Evolutionary conservation across 2,329 filamentous ascomycete species (phyloP), one percentile per base, ranked within the genome.

Genomic region (Lasiodiplodia citricola): DNA sequence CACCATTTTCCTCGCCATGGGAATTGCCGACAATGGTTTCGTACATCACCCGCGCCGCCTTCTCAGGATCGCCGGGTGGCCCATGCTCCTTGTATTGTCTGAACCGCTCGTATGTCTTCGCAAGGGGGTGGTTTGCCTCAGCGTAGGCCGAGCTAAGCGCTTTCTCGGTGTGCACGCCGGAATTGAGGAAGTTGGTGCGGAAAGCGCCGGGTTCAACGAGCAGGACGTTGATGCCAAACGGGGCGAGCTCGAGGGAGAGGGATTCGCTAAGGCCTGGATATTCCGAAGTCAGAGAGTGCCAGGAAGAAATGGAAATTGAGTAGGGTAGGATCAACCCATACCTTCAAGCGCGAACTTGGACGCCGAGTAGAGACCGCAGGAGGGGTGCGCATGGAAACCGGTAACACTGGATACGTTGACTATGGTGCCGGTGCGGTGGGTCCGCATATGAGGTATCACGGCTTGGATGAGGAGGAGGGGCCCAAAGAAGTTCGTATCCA

Each of bases 31-130:
- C 60, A 71, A 90, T 71, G 16, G 87, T 79, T 71, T 90, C 87
- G 5, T 89, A 81, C 35, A 88, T 79, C 0, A 86, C 81, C 68
- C 77, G 80, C 8, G 80, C 78, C 0, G 84, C 88, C 79, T 88
- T 88, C 21, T 75, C 77, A 3, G 87, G 81, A 73, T 90, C 87
- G 0, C 88, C 88, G 77, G 90, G 87, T n/a, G 52, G 18, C 11
- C 41, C n/a, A 5, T 52, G 6, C n/a, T 28, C 60, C 41, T 28
- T 35, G 41, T 57, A 58, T 0, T 28, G 8, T 10, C 14, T 31
- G 23, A 66, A 13, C 16, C 51, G 50, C 7, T 28, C 31, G 6
- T 25, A 21, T 2, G 51, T 56, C 51, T 55, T 38, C 21, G 37
- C 37, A 0, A 83, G 82, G 4, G 60, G 60, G 10, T 28, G 11